These are phyloP conservation scores for Teratosphaeria pseudoeucalypti DNA, from an alignment of 2,329 filamentous ascomycete species.

Conservation along the genomic window DNA sequence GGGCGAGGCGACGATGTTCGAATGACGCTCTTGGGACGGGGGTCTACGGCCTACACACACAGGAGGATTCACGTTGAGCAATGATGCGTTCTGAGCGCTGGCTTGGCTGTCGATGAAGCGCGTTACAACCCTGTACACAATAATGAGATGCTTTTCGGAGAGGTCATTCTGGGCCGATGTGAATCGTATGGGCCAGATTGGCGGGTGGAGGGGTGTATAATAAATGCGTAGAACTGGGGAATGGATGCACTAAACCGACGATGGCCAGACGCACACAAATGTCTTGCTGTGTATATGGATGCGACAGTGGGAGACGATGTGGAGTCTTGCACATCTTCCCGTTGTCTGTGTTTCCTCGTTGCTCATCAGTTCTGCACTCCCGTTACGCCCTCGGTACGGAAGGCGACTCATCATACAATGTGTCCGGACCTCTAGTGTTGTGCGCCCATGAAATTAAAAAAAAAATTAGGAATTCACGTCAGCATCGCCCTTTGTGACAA, in stretches of 20 bases:
- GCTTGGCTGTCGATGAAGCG: neutral
- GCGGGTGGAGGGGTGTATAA: neutral
- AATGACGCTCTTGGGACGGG: neutral
- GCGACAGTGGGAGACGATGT: neutral
- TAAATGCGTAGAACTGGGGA: neutral
- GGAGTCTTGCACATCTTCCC: neutral
- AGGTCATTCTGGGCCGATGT: neutral
- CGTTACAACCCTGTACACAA: neutral
- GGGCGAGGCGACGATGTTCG: neutral
- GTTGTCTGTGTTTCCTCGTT: neutral
- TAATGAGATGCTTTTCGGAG: neutral
- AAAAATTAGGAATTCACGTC: too few relatives aligned
- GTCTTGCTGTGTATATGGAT: neutral
- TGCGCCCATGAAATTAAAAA: too few relatives aligned
- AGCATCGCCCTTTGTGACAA: too few relatives aligned
- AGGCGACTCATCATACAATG: neutral
- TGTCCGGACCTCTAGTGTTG: too few relatives aligned
- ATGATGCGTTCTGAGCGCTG: neutral
- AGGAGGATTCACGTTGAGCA: neutral
- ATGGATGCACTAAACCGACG: neutral
- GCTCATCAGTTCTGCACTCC: neutral
- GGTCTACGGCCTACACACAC: neutral
- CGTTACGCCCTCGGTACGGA: neutral
- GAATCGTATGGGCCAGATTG: neutral
- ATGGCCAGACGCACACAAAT: neutral